Percentiles rank a stretch among this genome's conserved stretches.
Evolutionary conservation across 257 asterid species (phyloP).

Genomic region (Petrea volubilis): DNA sequence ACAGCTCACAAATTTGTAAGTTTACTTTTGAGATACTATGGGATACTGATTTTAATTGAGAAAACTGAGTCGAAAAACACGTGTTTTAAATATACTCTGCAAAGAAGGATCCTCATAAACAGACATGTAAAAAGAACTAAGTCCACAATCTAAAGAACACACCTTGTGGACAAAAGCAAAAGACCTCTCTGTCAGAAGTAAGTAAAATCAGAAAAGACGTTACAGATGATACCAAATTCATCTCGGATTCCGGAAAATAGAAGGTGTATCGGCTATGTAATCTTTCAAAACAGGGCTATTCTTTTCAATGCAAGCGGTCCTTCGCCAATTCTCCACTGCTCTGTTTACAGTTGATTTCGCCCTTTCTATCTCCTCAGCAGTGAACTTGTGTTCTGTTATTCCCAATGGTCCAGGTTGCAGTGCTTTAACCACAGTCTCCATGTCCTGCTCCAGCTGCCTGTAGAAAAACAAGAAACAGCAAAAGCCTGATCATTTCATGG

Average conservation of each 20-base stretch:
- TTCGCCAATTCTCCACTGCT: slow-evolving; percentile 79
- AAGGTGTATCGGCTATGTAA: slow-evolving; percentile 46
- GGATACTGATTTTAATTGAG: too few relatives aligned
- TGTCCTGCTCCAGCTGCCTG: slow-evolving; percentile 88
- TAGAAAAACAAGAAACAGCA: slow-evolving; percentile 13
- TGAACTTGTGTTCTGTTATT: slow-evolving; percentile 83
- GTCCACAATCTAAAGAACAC: not conserved
- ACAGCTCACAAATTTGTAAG: too few relatives aligned
- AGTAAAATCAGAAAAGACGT: slow-evolving; percentile 20
- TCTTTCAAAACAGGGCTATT: slow-evolving; percentile 71
- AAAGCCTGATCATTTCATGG: not conserved
- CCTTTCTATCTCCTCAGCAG: slow-evolving; percentile 64
- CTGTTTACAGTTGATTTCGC: slow-evolving; percentile 61
- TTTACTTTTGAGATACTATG: too few relatives aligned
- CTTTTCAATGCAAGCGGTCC: slow-evolving; percentile 56
- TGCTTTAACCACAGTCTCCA: slow-evolving; percentile 82
- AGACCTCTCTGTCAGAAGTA: not conserved
- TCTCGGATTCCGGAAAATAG: slow-evolving; percentile 23
- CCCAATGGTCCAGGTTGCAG: slow-evolving; percentile 97
- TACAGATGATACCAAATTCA: slow-evolving; percentile 28
- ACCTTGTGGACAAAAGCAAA: not conserved
- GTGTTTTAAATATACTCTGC: not conserved
- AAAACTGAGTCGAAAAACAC: too few relatives aligned
- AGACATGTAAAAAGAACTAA: not conserved
- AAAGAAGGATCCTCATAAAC: slow-evolving; percentile 8